These are phyloP conservation scores for Nitzschia putrida DNA, from an alignment of 108 stramenopile species.

Conservation along the genomic window DNA sequence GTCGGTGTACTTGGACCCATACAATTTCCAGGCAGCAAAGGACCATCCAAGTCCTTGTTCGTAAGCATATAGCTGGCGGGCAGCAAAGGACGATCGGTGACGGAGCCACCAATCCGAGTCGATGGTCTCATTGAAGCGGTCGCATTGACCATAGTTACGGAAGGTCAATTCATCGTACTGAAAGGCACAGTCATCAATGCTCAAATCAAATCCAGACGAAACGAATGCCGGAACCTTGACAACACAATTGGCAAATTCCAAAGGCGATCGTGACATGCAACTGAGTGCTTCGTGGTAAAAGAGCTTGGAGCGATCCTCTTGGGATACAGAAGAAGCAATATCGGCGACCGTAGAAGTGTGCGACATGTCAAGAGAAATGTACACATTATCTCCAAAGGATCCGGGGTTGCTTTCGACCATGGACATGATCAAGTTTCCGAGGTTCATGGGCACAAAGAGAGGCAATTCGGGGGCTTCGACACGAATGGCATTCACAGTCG, in stretches of 20 bases:
- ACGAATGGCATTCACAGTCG: constrained; percentile 20
- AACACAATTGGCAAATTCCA: constrained; percentile 65
- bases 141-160: constrained; percentile 78
- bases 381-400: constrained; percentile 38
- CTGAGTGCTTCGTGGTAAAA: constrained; percentile 71
- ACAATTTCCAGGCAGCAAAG: constrained; percentile 77
- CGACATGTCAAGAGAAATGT: constrained; percentile 46
- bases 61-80: constrained; percentile 66
- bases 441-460: constrained; percentile 54
- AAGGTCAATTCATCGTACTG: constrained; percentile 33
- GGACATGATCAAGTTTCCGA: constrained; percentile 36
- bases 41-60: constrained; percentile 73
- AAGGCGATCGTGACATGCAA: constrained; percentile 65
- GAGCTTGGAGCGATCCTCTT: constrained; percentile 70
- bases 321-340: constrained; percentile 58
- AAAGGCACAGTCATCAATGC: constrained; percentile 63
- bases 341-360: constrained; percentile 55
- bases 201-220: constrained; percentile 61
- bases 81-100: constrained; percentile 66
- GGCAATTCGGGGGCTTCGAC: constrained; percentile 16
- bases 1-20: constrained; percentile 25
- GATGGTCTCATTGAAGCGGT: constrained; percentile 69
- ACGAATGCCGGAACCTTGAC: constrained; percentile 53
- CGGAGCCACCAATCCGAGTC: constrained; percentile 68
- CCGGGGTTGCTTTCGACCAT: constrained; percentile 1